phyloP scores from a whole-genome alignment of 805 yeast species.

The Candida palmyrensis region DNA sequence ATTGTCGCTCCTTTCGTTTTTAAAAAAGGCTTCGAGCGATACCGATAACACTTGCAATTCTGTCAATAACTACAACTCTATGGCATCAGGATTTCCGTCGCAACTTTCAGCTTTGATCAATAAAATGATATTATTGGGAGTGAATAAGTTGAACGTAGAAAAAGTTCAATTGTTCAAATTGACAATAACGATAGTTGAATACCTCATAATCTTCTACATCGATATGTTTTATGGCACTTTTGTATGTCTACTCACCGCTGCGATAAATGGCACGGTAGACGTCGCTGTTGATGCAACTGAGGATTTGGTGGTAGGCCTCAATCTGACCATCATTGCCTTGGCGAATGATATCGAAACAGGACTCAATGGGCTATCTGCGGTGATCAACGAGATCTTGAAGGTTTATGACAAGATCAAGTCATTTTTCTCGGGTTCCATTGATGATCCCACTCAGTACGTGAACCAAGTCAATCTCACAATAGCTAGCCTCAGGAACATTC shows the following conservation, averaged over 20 bases:
- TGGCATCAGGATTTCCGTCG: slow-evolving; percentile 46
- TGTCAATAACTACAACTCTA: slow-evolving; percentile 34
- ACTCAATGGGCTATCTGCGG: slow-evolving; percentile 50
- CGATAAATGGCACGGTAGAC: slow-evolving; percentile 66
- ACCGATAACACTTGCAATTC: slow-evolving; percentile 42
- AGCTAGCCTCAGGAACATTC: slow-evolving; percentile 30
- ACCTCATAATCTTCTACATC: slow-evolving; percentile 56
- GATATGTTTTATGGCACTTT: slow-evolving; percentile 82
- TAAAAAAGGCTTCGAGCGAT: slow-evolving; percentile 34
- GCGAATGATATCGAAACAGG: slow-evolving; percentile 64
- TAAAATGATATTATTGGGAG: slow-evolving; percentile 39
- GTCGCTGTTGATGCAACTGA: slow-evolving; percentile 74
- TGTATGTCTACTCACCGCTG: slow-evolving; percentile 72
- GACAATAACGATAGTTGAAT: slow-evolving; percentile 52
- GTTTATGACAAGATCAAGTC: slow-evolving; percentile 49
- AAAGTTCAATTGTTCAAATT: slow-evolving; percentile 40
- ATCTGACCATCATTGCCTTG: slow-evolving; percentile 49
- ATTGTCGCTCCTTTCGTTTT: slow-evolving; percentile 36
- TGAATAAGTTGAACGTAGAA: slow-evolving; percentile 46
- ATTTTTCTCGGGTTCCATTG: slow-evolving; percentile 40
- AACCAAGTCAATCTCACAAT: slow-evolving; percentile 40
- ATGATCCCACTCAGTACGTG: slow-evolving; percentile 27
- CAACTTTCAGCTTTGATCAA: slow-evolving; percentile 55
- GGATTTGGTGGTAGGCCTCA: slow-evolving; percentile 52
- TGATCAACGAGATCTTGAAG: slow-evolving; percentile 51